These are phyloP conservation scores for Phaeoacremonium minimum DNA, from an alignment of 2,329 filamentous ascomycete genomes.

Conservation along the genomic window DNA sequence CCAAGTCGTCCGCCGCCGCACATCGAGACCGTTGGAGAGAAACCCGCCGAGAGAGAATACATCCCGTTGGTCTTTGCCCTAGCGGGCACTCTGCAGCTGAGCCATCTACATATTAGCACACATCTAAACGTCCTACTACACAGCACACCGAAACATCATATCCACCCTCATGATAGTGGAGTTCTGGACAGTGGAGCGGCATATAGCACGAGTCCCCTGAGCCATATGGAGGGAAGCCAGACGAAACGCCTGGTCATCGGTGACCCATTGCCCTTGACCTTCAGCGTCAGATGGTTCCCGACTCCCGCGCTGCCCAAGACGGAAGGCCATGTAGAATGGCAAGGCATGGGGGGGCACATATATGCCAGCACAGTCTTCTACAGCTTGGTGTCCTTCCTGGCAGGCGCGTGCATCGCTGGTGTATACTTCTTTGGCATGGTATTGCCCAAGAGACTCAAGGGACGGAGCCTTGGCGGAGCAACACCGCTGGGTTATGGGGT, in stretches of 20 bases:
- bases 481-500: slow-evolving; percentile 55
- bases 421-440: slow-evolving; percentile 60
- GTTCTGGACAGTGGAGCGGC: slow-evolving; percentile 84
- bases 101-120: slow-evolving; percentile 86
- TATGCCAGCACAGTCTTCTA: slow-evolving; percentile 63
- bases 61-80: slow-evolving; percentile 86
- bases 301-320: slow-evolving; percentile 65
- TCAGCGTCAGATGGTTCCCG: slow-evolving; percentile 85
- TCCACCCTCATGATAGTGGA: slow-evolving; percentile 63
- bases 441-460: slow-evolving; percentile 48
- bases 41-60: slow-evolving; percentile 52
- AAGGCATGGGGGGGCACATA: slow-evolving; percentile 59
- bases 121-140: slow-evolving; percentile 87
- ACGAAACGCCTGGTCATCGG: slow-evolving; percentile 76
- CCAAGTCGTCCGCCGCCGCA: slow-evolving; percentile 66
- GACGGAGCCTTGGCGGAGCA: slow-evolving; percentile 48
- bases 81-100: slow-evolving; percentile 81
- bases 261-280: slow-evolving; percentile 72
- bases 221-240: slow-evolving; percentile 48
- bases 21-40: slow-evolving; percentile 50
- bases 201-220: slow-evolving; percentile 74
- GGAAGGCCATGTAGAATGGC: slow-evolving; percentile 62
- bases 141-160: slow-evolving; percentile 57
- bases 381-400: slow-evolving; percentile 52
- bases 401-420: slow-evolving; percentile 47